Base-by-base conservation (phyloP, 2,329 filamentous ascomycete genomes). In the Arthrobotrys sphaeroides region DNA sequence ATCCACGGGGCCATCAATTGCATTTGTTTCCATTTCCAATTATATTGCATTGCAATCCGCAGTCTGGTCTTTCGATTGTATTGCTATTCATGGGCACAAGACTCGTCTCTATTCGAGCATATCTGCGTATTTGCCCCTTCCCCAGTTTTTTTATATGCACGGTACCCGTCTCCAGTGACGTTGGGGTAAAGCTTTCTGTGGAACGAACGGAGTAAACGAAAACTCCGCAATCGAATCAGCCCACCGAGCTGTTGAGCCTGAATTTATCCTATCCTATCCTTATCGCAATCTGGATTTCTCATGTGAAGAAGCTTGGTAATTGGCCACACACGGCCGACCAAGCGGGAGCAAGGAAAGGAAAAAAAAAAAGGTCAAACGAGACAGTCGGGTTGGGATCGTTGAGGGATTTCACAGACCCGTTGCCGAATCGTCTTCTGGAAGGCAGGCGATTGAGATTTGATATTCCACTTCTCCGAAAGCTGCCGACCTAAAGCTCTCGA, bases 401-500 rank as follows among this genome's bases (percentile, higher is more conserved):
- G 70, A 74, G 70, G 70, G 70, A 74, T 74, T 74, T 74, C 62
- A 43, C 61, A 31, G 45, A 26, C 24, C 55, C 28, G 45, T 49
- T 65, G 49, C 67, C 67, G 67, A 70, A 49, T 68, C 45, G 59
- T 57, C 36, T 60, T 33, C 45, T 64, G 61, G 43, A 60, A 49
- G 60, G 40, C 28, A 38, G 26, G 53, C 55, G 36, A 42, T 65
- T n/a, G n/a, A n/a, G 45, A 47, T 36, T 60, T 43, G 62, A 74
- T 67, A 62, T 74, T 70, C 70, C 70, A 68, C 64, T 68, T 43
- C 70, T 74, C 70, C 70, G 70, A 74, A 68, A 74, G 70, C 70
- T 68, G 61, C 70, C 70, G 70, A 74, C 40, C 61, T 57, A 40
- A n/a, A 59, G 61, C 53, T 42, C 61, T 74, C 70, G 62, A 74